These are phyloP conservation scores for Acidomyces sp. DNA, from an alignment of 495 filamentous ascomycete species.

Conservation along the genomic window DNA sequence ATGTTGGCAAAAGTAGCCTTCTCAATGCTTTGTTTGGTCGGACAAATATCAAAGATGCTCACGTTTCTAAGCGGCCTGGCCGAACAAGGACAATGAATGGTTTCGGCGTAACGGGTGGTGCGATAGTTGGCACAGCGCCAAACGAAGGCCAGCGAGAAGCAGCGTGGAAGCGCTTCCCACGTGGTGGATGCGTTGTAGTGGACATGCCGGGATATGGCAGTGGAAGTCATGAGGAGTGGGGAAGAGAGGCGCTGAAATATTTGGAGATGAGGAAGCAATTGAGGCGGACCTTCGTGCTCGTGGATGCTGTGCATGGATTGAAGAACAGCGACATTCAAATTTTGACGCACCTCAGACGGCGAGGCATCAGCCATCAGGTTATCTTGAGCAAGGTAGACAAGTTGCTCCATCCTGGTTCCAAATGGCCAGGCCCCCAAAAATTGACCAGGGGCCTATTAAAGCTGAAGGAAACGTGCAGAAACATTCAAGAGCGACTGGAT, in stretches of 20 bases:
- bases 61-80: slow-evolving; percentile 61
- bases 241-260: slow-evolving; percentile 76
- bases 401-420: slow-evolving; percentile 22
- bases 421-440: slow-evolving; percentile 5
- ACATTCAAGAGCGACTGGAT: slow-evolving; percentile 15
- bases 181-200: slow-evolving; percentile 50
- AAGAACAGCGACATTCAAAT: slow-evolving; percentile 59
- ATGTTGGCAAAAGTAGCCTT: slow-evolving; percentile 83
- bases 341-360: slow-evolving; percentile 48
- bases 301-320: slow-evolving; percentile 70
- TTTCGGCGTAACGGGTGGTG: slow-evolving; percentile 54
- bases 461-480: slow-evolving; percentile 9
- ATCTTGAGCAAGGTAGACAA: slow-evolving; percentile 73
- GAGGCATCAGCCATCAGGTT: slow-evolving; percentile 58
- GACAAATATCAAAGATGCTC: slow-evolving; percentile 34
- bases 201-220: slow-evolving; percentile 95
- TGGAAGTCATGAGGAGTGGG: slow-evolving; percentile 65
- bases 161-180: slow-evolving; percentile 12
- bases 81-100: slow-evolving; percentile 73
- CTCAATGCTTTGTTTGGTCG: slow-evolving; percentile 67
- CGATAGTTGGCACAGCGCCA: slow-evolving; percentile 9
- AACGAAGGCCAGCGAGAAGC: slow-evolving; percentile 29
- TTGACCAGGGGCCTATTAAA: slow-evolving; percentile 5
- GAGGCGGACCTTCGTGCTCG: slow-evolving; percentile 65
- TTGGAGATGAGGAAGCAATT: slow-evolving; percentile 58